Evolutionary conservation across 208 protist genomes (phyloP).

Genomic region (Trypanosoma platydactyli): DNA sequence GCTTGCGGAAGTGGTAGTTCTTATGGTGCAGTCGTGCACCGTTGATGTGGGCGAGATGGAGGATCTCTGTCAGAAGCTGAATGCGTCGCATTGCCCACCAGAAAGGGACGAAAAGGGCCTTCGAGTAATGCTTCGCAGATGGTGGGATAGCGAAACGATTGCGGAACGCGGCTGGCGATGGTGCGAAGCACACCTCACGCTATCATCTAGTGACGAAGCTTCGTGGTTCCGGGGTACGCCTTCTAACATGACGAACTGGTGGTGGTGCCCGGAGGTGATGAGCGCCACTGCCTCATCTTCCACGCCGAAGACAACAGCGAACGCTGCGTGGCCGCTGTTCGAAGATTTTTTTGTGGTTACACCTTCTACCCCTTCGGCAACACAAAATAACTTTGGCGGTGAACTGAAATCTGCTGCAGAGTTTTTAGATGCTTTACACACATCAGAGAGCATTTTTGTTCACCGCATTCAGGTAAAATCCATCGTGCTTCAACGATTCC

Average conservation of each 20-base stretch:
- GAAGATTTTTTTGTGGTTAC: not conserved
- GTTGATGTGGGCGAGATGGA: not conserved
- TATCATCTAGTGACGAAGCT: slow-evolving; percentile 12
- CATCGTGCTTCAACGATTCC: slow-evolving; percentile 7
- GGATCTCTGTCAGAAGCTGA: not conserved
- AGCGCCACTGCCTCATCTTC: not conserved
- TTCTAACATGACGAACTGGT: slow-evolving; percentile 19
- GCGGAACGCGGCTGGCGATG: slow-evolving; percentile 26
- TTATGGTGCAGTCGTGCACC: slow-evolving; percentile 6
- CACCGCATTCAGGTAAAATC: slow-evolving; percentile 18
- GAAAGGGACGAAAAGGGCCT: not conserved
- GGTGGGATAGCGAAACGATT: slow-evolving; percentile 8
- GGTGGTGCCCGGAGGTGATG: slow-evolving; percentile 23
- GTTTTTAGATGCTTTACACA: slow-evolving; percentile 12
- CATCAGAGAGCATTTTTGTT: not conserved
- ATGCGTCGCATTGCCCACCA: not conserved
- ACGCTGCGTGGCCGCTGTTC: slow-evolving; percentile 6
- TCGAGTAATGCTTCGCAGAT: not conserved
- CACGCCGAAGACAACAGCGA: not conserved
- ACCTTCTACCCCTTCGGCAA: not conserved
- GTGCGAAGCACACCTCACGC: slow-evolving; percentile 32
- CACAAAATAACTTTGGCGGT: not conserved
- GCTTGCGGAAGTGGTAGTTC: slow-evolving; percentile 11
- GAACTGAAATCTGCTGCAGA: slow-evolving; percentile 1
- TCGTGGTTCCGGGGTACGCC: not conserved